Evolutionary conservation across 108 stramenopile genomes (phyloP).

Genomic region (Fragilariopsis cylindrus): DNA sequence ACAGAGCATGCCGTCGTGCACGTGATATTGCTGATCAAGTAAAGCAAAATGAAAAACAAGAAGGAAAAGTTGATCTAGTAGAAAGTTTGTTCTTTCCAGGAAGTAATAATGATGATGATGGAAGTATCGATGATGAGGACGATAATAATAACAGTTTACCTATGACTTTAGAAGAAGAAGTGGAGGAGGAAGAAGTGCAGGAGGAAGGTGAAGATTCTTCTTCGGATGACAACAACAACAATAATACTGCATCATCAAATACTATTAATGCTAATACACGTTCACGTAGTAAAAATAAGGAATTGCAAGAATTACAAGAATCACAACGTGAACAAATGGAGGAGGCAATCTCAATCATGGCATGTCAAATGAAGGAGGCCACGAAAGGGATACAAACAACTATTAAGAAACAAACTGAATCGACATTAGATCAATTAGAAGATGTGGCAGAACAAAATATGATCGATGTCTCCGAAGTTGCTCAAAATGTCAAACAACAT

Average conservation of each 20-base stretch:
- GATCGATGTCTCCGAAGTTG: slow-evolving; percentile 48
- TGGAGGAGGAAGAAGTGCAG: slow-evolving; percentile 1
- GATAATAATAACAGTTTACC: too few species aligned
- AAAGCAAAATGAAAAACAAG: slow-evolving; percentile 20
- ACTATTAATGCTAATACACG: not conserved
- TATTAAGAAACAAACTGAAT: slow-evolving; percentile 56
- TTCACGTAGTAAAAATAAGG: too few species aligned
- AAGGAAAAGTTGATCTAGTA: slow-evolving; percentile 17
- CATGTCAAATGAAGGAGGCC: slow-evolving; percentile 65
- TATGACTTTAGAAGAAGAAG: not conserved
- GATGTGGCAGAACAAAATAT: slow-evolving; percentile 65
- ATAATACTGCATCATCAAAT: not conserved
- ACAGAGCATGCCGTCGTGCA: slow-evolving; percentile 33
- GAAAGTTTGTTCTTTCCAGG: slow-evolving; percentile 25
- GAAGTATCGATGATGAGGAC: slow-evolving; percentile 1
- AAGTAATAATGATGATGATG: not conserved
- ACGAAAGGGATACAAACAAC: slow-evolving; percentile 63
- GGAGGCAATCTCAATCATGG: slow-evolving; percentile 69
- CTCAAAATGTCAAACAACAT: slow-evolving; percentile 55
- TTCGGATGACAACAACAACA: too few species aligned
- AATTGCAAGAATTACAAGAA: slow-evolving; percentile 63
- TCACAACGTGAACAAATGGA: slow-evolving; percentile 77
- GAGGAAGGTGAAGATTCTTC: slow-evolving; percentile 7
- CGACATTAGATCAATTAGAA: slow-evolving; percentile 64
- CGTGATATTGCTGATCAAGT: slow-evolving; percentile 13